Evolutionary conservation across 2,329 filamentous ascomycete species (phyloP).

Genomic region (Trichoderma sp.): DNA sequence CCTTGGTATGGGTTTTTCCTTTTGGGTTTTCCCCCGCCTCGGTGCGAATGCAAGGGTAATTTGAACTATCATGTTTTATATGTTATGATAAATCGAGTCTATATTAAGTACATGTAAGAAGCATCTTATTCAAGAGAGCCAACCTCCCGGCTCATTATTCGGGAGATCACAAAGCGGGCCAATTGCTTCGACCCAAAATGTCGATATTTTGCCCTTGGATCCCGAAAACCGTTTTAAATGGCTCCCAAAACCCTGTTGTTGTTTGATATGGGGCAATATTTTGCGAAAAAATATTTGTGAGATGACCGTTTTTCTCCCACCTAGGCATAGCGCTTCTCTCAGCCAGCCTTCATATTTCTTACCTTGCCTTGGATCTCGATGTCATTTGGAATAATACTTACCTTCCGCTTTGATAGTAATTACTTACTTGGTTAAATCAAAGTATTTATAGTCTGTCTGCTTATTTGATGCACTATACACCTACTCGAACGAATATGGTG

Average conservation of each 20-base stretch:
- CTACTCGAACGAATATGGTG: background rate
- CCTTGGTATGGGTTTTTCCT: background rate
- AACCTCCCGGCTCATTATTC: background rate
- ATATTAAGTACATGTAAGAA: background rate
- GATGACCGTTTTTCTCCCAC: background rate
- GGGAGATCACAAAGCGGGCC: background rate
- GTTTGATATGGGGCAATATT: background rate
- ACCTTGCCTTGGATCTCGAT: background rate
- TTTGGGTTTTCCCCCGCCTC: background rate
- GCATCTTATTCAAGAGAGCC: background rate
- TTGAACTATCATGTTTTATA: background rate
- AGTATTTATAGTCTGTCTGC: background rate
- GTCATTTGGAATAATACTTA: background rate
- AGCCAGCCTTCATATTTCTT: background rate
- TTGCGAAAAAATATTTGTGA: background rate
- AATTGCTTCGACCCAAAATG: background rate
- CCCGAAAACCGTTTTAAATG: background rate
- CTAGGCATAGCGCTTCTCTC: background rate
- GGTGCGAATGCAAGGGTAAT: background rate
- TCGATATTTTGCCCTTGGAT: background rate
- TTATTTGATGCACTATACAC: background rate
- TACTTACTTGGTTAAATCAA: background rate
- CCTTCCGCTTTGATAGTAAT: background rate
- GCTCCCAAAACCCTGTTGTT: background rate
- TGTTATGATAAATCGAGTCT: background rate